Evolutionary conservation across 495 filamentous ascomycete genomes (phyloP), one percentile per base, ranked within the genome.

Genomic region (Aspergillus funiculosus): DNA sequence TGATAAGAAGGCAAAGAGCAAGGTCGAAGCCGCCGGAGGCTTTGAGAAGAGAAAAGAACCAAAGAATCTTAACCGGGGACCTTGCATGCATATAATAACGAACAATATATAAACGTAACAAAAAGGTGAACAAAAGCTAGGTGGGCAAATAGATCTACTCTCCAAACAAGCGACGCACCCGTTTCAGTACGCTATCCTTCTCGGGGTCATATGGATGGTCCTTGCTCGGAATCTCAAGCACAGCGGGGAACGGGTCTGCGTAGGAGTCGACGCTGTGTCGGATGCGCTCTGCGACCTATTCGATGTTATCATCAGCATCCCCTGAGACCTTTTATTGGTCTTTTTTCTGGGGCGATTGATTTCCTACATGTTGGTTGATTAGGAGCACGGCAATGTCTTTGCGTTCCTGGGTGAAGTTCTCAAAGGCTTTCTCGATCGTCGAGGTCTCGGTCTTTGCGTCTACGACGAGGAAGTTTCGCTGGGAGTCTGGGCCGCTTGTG

Each of bases 141-240:
- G n/a, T n/a, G n/a, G n/a, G n/a, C n/a, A n/a, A n/a, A 27, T 15
- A 10, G 28, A 36, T 39, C 61, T 80, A 95, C 67, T 96, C 91
- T 46, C 91, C 91, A 78, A 95, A 95, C 46, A 97, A 63, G 51
- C 89, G 81, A 57, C 86, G 77, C 43, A 97, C 94, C 56, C 92
- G 78, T 64, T 87, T 86, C 65, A 97, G 60, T 26, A 99, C 92
- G 61, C 89, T 97, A 66, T 99, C 92, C 73, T 99, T 99, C 71
- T 99, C 92, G 0, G 92, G 92, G 54, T 99, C 94, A 57, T 97
- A 99, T 6, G 92, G 92, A 58, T 99, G 92, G 61, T 99, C 92
- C 74, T 99, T 99, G 72, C 89, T 94, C 21, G 94, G 94, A 45
- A 97, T 97, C 69, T 99, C 94, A 47, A 99, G 81, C 39, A 78